These are phyloP conservation scores for Penicillium glabrum DNA, from an alignment of 2,329 filamentous ascomycete genomes.

Conservation along the genomic window DNA sequence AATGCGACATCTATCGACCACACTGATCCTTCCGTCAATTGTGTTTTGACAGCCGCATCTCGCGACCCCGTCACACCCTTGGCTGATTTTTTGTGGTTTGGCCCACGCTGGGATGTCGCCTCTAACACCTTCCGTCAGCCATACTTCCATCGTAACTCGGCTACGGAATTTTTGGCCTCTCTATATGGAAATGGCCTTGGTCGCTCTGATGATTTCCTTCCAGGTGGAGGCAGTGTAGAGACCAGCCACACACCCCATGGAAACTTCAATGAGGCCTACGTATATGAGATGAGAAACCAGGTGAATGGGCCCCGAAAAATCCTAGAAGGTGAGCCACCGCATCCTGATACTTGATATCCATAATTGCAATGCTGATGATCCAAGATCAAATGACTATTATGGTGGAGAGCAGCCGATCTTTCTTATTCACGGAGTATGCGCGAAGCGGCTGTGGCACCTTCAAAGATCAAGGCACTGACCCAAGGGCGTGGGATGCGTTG, in stretches of 20 bases:
- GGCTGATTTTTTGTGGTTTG: constrained; percentile 72
- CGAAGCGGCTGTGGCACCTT: constrained; percentile 26
- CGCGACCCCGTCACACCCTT: constrained; percentile 60
- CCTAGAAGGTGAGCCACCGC: constrained; percentile 32
- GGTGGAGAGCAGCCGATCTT: constrained; percentile 29
- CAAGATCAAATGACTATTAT: constrained; percentile 34
- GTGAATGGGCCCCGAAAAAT: constrained; percentile 46
- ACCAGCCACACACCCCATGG: constrained; percentile 30
- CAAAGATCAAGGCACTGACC: constrained; percentile 28
- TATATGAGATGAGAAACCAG: constrained; percentile 47
- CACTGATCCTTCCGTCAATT: constrained; percentile 42
- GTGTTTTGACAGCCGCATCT: constrained; percentile 51
- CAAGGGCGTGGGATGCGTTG: constrained; percentile 24
- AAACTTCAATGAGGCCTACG: constrained; percentile 46
- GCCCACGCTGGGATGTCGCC: constrained; percentile 68
- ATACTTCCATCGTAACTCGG: constrained; percentile 71
- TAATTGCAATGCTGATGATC: background rate
- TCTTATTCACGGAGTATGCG: constrained; percentile 30
- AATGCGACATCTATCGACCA: background rate
- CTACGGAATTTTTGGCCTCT: constrained; percentile 50
- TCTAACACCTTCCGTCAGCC: constrained; percentile 71
- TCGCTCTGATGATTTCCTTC: constrained; percentile 28
- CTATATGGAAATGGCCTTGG: constrained; percentile 30
- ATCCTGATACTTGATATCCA: background rate
- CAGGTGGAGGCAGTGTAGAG: constrained; percentile 29